Evolutionary conservation across 1,139 yeast genomes (phyloP).

Genomic region (Zygoascus hellenicus): DNA sequence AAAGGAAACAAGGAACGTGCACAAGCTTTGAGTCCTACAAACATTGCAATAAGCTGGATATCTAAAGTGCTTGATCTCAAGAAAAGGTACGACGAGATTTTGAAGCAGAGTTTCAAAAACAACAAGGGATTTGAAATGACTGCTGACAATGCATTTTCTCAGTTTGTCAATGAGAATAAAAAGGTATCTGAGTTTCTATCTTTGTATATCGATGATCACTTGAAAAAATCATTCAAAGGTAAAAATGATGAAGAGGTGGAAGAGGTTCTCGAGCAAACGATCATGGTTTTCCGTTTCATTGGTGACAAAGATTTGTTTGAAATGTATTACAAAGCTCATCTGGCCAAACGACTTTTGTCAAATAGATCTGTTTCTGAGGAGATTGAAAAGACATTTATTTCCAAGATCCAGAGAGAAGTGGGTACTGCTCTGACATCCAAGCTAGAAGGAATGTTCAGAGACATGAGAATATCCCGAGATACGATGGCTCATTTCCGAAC

Average conservation of each 20-base stretch:
- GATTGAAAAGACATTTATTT: constrained; percentile 63
- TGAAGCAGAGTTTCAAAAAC: constrained; percentile 44
- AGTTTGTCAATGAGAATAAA: constrained; percentile 51
- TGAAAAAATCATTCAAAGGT: constrained; percentile 54
- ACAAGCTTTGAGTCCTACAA: constrained; percentile 37
- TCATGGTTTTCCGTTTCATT: constrained; percentile 59
- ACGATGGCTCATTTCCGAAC: constrained; percentile 43
- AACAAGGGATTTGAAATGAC: constrained; percentile 50
- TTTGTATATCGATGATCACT: constrained; percentile 64
- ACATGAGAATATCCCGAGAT: constrained; percentile 63
- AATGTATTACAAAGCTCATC: constrained; percentile 76
- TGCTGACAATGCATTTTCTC: constrained; percentile 57
- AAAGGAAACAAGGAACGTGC: constrained; percentile 35
- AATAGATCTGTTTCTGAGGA: constrained; percentile 48
- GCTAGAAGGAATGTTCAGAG: constrained; percentile 83
- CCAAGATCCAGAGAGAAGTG: constrained; percentile 67
- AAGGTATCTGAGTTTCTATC: constrained; percentile 72
- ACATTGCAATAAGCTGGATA: constrained; percentile 67
- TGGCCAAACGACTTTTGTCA: constrained; percentile 75
- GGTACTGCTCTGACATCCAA: constrained; percentile 78
- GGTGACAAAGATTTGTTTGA: constrained; percentile 87
- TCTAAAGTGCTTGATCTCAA: constrained; percentile 52
- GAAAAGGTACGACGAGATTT: constrained; percentile 46
- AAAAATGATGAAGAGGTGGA: constrained; percentile 50
- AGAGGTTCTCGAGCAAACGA: constrained; percentile 48